Percentiles rank a stretch among this genome's conserved stretches.
phyloP scores from a whole-genome alignment of 345 rosid species.

The Laguncularia racemosa region DNA sequence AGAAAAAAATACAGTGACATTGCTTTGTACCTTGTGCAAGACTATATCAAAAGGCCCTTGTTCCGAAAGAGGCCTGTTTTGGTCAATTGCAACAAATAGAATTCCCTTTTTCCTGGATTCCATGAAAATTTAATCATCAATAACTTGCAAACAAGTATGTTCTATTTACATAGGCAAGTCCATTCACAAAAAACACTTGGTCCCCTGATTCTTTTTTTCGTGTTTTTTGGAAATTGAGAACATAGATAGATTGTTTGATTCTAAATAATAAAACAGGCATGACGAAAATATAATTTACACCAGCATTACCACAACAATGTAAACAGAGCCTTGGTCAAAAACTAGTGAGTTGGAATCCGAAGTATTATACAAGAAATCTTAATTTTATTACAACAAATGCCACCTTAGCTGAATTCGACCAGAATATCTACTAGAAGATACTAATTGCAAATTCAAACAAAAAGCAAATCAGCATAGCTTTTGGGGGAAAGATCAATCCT shows the following conservation, averaged over 20 bases:
- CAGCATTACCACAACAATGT: no score
- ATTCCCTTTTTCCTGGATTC: slow-evolving; percentile 33
- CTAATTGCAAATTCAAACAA: background rate
- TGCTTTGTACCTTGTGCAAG: slow-evolving; percentile 53
- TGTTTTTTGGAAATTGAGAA: no score
- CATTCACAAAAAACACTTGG: no score
- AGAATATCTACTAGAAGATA: background rate
- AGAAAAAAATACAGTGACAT: background rate
- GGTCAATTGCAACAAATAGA: slow-evolving; percentile 68
- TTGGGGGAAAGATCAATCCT: slow-evolving; percentile 1
- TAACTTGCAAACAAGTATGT: no score
- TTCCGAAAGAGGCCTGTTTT: slow-evolving; percentile 56
- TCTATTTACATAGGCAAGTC: no score
- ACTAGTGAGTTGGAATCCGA: background rate
- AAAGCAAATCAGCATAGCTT: slow-evolving; percentile 3
- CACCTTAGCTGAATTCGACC: background rate
- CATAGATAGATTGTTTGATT: no score
- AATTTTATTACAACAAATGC: background rate
- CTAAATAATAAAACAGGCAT: no score
- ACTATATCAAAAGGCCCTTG: slow-evolving; percentile 84
- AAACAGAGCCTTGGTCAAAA: no score
- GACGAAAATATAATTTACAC: no score
- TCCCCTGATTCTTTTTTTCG: no score
- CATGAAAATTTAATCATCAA: background rate
- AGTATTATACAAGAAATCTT: background rate